Evolutionary conservation across 2,329 filamentous ascomycete species (phyloP).

Genomic region (Paecilomyces dactylethromorphus): DNA sequence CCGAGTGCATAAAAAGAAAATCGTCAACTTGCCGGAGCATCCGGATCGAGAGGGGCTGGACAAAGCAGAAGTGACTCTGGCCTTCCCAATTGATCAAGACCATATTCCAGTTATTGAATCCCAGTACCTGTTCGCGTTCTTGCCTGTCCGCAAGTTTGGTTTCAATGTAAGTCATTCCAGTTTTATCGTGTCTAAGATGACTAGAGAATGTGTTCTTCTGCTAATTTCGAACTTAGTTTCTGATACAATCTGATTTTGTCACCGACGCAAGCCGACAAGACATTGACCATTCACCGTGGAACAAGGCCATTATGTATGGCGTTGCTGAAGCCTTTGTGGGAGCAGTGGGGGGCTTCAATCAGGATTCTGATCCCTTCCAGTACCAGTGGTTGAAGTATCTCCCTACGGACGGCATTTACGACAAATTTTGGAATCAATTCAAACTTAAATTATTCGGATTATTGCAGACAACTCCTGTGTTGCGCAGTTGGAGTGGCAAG

Average conservation of each 20-base stretch:
- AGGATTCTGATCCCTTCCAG: background rate
- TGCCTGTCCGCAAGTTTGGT: constrained; percentile 37
- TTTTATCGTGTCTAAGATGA: background rate
- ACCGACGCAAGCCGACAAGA: constrained; percentile 41
- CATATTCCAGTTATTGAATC: constrained; percentile 28
- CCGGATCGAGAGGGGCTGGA: constrained; percentile 15
- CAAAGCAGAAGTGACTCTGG: constrained; percentile 35
- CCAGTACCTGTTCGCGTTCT: constrained; percentile 42
- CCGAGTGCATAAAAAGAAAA: background rate
- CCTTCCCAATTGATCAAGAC: constrained; percentile 37
- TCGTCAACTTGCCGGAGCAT: constrained; percentile 11
- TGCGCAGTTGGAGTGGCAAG: background rate
- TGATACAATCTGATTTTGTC: constrained; percentile 48
- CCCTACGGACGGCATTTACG: background rate
- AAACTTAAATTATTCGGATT: background rate
- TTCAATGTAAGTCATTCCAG: constrained; percentile 32
- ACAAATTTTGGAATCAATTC: background rate
- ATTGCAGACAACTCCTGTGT: background rate
- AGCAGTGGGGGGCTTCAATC: background rate
- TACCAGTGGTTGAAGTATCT: background rate
- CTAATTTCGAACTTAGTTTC: constrained; percentile 27
- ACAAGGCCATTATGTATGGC: background rate
- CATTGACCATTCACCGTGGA: constrained; percentile 13
- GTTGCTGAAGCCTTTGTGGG: background rate
- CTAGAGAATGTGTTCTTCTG: no score